phyloP scores from a whole-genome alignment of 2,329 filamentous ascomycete species.

The Knoxdaviesia capensis region DNA sequence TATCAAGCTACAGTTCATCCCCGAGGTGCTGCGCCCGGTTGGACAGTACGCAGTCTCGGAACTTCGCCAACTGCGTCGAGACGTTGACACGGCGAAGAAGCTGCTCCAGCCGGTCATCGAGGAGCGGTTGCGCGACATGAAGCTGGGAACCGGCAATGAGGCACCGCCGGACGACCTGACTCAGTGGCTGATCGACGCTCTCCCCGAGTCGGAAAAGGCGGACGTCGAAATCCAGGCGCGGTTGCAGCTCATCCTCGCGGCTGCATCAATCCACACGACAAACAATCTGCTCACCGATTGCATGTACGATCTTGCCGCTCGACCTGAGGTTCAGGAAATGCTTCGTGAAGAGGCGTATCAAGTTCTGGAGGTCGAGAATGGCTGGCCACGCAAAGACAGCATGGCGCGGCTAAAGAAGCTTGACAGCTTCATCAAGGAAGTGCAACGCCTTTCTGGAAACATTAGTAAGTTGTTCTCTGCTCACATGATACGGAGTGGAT shows the following conservation, averaged over 20 bases:
- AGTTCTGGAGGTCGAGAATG: conserved; percentile 19
- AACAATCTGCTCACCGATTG: conserved; percentile 24
- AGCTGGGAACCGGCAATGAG: conserved; percentile 14
- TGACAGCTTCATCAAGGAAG: conserved; percentile 28
- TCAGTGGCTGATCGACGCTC: conserved; percentile 22
- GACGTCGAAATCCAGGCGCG: conserved; percentile 18
- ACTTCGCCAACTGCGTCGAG: conserved; percentile 20
- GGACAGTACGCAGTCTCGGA: conserved; percentile 26
- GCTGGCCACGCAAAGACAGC: conserved; percentile 20
- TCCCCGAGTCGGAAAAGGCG: conserved; percentile 17
- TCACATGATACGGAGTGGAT: neutral
- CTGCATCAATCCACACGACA: conserved; percentile 24
- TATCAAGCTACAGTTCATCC: conserved; percentile 29
- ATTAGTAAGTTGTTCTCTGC: conserved; percentile 14
- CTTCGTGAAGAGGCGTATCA: conserved; percentile 25
- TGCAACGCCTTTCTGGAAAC: conserved; percentile 18
- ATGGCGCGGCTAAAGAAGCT: conserved; percentile 23
- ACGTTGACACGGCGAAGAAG: conserved; percentile 19
- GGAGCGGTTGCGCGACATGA: conserved; percentile 20
- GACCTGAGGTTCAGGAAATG: conserved; percentile 25
- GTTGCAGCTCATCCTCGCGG: conserved; percentile 22
- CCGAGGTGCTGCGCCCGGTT: conserved; percentile 24
- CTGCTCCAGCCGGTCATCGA: conserved; percentile 25
- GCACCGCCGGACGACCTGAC: conserved; percentile 20
- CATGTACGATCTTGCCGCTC: conserved; percentile 26